phyloP scores from a whole-genome alignment of 768 basidiomycete genomes.

The Chlorophyllum brunneum region DNA sequence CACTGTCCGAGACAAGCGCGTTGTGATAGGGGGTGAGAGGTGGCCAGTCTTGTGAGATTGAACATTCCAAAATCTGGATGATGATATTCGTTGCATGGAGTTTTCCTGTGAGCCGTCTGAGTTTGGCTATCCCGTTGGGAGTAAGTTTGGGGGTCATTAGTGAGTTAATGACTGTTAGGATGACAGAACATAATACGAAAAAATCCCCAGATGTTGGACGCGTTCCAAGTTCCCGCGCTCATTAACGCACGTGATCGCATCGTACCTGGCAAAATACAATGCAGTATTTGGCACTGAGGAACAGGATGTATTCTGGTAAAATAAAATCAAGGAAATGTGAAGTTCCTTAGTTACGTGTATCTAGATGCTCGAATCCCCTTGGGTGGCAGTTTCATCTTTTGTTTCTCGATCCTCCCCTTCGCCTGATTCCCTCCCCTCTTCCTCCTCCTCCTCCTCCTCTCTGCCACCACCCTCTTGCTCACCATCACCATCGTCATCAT shows the following conservation, averaged over 20 bases:
- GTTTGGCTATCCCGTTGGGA: neutral
- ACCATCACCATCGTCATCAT: conserved; percentile 7
- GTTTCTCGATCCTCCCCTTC: no score
- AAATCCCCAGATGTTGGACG: neutral
- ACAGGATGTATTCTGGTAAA: no score
- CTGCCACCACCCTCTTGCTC: neutral
- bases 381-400: no score
- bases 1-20: neutral
- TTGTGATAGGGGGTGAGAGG: neutral
- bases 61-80: neutral
- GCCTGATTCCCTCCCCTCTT: neutral
- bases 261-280: no score
- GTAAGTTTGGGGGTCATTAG: neutral
- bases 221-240: no score
- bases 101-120: neutral
- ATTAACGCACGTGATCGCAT: no score
- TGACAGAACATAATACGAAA: no score
- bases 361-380: no score
- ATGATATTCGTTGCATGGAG: neutral
- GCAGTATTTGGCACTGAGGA: no score
- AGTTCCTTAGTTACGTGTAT: no score
- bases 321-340: no score
- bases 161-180: no score
- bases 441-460: neutral
- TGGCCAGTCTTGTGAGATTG: neutral